Evolutionary conservation across 371 early-diverging fungal species (phyloP).

Genomic region (Apophysomyces trapeziformis): DNA sequence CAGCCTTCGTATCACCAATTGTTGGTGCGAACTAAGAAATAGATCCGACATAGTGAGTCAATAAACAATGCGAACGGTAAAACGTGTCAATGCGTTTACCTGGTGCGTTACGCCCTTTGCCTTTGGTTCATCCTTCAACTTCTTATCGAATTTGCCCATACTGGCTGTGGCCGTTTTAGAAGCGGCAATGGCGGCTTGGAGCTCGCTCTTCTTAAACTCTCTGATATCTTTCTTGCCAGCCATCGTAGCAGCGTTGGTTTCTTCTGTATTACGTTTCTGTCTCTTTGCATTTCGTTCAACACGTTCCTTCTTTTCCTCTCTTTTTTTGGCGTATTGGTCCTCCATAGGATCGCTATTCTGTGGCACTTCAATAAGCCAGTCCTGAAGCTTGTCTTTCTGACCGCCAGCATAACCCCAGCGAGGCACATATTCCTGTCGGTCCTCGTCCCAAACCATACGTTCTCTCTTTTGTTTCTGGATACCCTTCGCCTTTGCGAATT

Average conservation of each 20-base stretch:
- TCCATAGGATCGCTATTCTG: slow-evolving; percentile 80
- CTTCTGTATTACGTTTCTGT: slow-evolving; percentile 83
- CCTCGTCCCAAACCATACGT: slow-evolving; percentile 89
- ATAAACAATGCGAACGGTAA: slow-evolving; percentile 62
- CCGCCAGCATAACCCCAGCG: slow-evolving; percentile 91
- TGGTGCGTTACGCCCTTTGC: slow-evolving; percentile 80
- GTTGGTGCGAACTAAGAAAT: slow-evolving; percentile 59
- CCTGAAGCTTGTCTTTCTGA: slow-evolving; percentile 71
- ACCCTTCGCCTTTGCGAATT: slow-evolving; percentile 98
- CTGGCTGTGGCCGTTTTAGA: slow-evolving; percentile 85
- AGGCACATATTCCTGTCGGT: slow-evolving; percentile 83
- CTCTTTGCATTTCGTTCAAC: slow-evolving; percentile 87
- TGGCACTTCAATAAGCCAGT: slow-evolving; percentile 95
- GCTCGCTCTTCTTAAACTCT: slow-evolving; percentile 67
- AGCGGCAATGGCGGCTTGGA: slow-evolving; percentile 69
- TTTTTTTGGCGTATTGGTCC: slow-evolving; percentile 79
- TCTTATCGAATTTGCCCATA: slow-evolving; percentile 87
- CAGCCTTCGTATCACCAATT: slow-evolving; percentile 57
- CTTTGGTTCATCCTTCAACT: slow-evolving; percentile 80
- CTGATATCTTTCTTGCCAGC: slow-evolving; percentile 54
- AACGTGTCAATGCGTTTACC: slow-evolving; percentile 24
- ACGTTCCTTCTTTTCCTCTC: slow-evolving; percentile 86
- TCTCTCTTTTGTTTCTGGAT: slow-evolving; percentile 90
- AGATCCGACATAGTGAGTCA: neutral
- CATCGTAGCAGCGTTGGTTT: slow-evolving; percentile 62